Base-by-base conservation (phyloP, 2,329 filamentous ascomycete genomes). In the Atkinsonella texensis region DNA sequence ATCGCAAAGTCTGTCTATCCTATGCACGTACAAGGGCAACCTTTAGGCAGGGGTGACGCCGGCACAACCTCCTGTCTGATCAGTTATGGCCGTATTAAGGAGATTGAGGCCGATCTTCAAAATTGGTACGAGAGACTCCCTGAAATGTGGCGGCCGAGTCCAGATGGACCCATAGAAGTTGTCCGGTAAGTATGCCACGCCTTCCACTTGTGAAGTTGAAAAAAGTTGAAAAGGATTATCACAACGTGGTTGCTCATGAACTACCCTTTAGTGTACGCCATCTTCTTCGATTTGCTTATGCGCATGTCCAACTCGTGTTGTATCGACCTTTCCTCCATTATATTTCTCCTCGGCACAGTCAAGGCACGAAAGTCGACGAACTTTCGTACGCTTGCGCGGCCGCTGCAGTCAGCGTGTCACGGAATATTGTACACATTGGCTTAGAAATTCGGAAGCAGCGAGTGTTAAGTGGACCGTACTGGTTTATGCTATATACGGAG, bases 271-370 rank as follows among this genome's bases (percentile, higher is more conserved):
- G 77, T 10, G 74, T 81, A n/a, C 86, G 88, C 54, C 87, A 89
- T 56, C 72, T 90, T 23, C 72, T 93, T 18, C 77, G 87, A 38
- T 84, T 93, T 66, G 80, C 83, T n/a, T 91, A 87, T 63, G 85
- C 85, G 2, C 86, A 91, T 60, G 85, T 89, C 5, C 87, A 91
- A 62, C 83, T 93, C 65, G 81, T 93, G 61, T 70, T 93, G 2
- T 93, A 93, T 61, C 75, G 88, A 17, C 88, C 88, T 0, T 93
- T 93, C 63, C 70, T 93, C 12, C 88, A 93, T 63, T 93, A 91
- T 58, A 82, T 89, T 15, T 89, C 87, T 8, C 81, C 81, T 10
- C 74, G 79, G 43, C 69, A 80, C 2, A 75, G 73, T 47, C 71
- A 74, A 49, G 74, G 73, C 10, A 79, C 74, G 56, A 71, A 72